phyloP scores from a whole-genome alignment of 495 filamentous ascomycete genomes.

The Daldinia loculata region DNA sequence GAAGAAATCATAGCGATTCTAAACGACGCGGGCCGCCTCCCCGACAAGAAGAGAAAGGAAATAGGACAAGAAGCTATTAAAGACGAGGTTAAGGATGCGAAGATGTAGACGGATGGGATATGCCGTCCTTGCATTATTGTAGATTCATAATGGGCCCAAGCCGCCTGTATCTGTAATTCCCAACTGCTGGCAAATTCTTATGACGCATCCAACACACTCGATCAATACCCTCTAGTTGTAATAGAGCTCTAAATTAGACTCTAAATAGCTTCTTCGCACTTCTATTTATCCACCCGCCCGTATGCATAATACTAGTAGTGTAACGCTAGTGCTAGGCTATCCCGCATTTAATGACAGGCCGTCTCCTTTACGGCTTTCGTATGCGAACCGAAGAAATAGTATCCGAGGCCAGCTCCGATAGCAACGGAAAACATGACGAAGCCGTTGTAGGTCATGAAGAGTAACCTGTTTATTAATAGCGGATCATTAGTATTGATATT shows the following conservation, averaged over 20 bases:
- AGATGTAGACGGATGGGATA: constrained; percentile 52
- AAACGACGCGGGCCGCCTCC: constrained; percentile 67
- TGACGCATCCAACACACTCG: neutral
- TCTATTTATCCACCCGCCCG: neutral
- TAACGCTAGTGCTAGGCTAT: neutral
- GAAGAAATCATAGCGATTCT: constrained; percentile 75
- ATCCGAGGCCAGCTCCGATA: constrained; percentile 88
- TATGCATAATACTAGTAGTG: too few species aligned
- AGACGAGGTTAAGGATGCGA: constrained; percentile 66
- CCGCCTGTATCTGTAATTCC: constrained; percentile 29
- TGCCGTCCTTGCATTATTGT: constrained; percentile 20
- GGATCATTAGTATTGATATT: constrained; percentile 1
- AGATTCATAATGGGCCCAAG: constrained; percentile 40
- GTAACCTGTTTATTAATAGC: constrained; percentile 66
- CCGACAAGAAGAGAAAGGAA: constrained; percentile 59
- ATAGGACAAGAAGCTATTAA: constrained; percentile 63
- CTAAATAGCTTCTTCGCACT: neutral
- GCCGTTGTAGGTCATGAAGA: constrained; percentile 99
- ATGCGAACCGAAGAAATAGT: constrained; percentile 77
- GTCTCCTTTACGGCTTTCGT: constrained; percentile 79
- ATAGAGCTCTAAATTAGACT: constrained; percentile 5
- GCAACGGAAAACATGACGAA: constrained; percentile 94
- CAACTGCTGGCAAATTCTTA: neutral
- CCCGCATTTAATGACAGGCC: constrained; percentile 79
- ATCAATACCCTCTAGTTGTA: neutral